Base-by-base conservation (phyloP, 352 stramenopile genomes). In the Pythium myriotylum region DNA sequence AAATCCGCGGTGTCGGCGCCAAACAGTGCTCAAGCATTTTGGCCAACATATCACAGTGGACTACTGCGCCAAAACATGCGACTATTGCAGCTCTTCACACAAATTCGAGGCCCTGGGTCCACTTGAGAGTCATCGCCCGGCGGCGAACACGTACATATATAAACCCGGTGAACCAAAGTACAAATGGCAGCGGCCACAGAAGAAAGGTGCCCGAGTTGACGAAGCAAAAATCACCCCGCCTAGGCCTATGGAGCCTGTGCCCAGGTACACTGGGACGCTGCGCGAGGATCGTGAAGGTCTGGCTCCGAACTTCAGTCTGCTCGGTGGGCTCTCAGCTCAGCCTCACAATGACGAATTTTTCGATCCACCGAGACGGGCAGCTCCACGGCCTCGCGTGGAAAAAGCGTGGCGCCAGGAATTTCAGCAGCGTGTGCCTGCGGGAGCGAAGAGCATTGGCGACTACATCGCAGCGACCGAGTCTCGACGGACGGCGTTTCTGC, bases 11-110 rank as follows among this genome's bases (percentile, higher is more conserved):
- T 88, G 76, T 46, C 72, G 78, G 27, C 78, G 72, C 3, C 67
- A 84, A 35, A 58, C 51, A 8, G 54, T 88, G 17, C 58, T 88
- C 65, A 57, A 65, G 6, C 81, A 84, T 32, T 86, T 86, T 54
- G 78, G 70, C 0, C 76, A 86, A 41, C 59, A 68, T 27, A 69
- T 80, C 9, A 65, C 69, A 0, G 62, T 70, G 40, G 29, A 53
- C 3, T 68, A 80, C 7, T 87, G 77, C 45, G 57, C 68, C 17
- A 59, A 64, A 13, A 79, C 65, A 4, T 88, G 78, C 33, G 76
- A 88, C 42, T 70, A 80, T 23, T 88, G 78, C 55, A 77, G 74
- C 37, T 61, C 67, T 9, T 65, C 65, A 33, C 70, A 79, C 17
- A 67, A 75, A 48, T 71, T 73, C 33, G 66, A 71, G 6, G 37